Evolutionary conservation across 805 yeast species (phyloP).

Genomic region (Candida nanaspora): DNA sequence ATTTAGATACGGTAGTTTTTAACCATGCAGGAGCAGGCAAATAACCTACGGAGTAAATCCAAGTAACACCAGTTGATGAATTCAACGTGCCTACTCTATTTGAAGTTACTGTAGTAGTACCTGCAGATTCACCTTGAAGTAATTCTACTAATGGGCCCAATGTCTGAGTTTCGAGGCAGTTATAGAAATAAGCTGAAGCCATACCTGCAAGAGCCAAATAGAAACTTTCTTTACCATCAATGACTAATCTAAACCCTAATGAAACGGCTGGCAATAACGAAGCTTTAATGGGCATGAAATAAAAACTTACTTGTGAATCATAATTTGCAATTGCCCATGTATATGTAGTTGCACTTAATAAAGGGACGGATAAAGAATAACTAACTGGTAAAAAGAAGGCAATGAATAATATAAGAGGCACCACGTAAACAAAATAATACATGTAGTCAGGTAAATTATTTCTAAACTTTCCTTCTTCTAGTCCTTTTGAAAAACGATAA

Average conservation of each 20-base stretch:
- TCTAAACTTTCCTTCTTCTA: conserved; percentile 46
- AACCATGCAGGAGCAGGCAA: conserved; percentile 49
- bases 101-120: conserved; percentile 9
- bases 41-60: conserved; percentile 46
- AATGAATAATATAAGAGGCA: conserved; percentile 36
- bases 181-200: conserved; percentile 50
- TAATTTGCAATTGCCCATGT: conserved; percentile 56
- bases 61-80: conserved; percentile 11
- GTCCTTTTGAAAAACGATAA: conserved; percentile 48
- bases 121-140: conserved; percentile 12
- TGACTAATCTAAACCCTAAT: conserved; percentile 35
- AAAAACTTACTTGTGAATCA: conserved; percentile 45
- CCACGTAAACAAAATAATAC: conserved; percentile 43
- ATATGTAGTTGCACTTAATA: conserved; percentile 48
- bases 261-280: conserved; percentile 42
- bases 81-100: conserved; percentile 25
- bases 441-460: conserved; percentile 46
- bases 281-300: conserved; percentile 47
- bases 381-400: conserved; percentile 23
- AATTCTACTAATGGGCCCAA: conserved; percentile 37
- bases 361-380: conserved; percentile 27
- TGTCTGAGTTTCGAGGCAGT: conserved; percentile 55
- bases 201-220: conserved; percentile 42
- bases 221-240: conserved; percentile 35
- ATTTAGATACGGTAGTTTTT: conserved; percentile 19